Conservation (phyloP, 176 grass and related monocot species). For the Carex cristatella region DNA sequence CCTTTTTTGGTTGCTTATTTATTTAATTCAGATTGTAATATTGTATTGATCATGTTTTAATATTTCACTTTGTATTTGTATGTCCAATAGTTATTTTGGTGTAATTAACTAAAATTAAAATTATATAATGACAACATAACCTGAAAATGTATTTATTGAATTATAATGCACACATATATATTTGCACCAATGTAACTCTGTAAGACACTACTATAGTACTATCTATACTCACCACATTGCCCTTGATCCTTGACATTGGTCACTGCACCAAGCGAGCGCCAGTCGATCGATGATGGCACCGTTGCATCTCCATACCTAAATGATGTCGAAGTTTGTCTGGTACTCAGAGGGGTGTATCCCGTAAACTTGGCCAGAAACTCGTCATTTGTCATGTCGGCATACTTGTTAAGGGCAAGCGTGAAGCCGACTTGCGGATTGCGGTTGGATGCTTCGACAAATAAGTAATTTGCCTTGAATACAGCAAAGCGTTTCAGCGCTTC, state of each 20-base stretch:
- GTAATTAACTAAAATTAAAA: not conserved
- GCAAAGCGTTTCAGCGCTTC: not conserved
- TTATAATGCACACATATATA: not conserved
- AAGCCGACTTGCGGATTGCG: not conserved
- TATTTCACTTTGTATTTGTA: not conserved
- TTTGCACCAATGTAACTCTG: not conserved
- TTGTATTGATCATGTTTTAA: not conserved
- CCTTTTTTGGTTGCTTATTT: not conserved
- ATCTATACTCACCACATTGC: slow-evolving; percentile 15
- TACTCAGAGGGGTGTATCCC: not conserved
- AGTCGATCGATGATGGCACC: slow-evolving; percentile 12
- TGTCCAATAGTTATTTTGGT: not conserved
- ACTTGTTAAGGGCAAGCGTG: slow-evolving; percentile 14
- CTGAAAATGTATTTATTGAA: not conserved
- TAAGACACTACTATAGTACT: not conserved
- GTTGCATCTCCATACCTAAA: not conserved
- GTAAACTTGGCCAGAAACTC: slow-evolving; percentile 2
- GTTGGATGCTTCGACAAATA: not conserved
- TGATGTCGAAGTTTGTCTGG: not conserved
- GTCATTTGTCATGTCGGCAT: not conserved
- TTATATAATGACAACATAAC: not conserved
- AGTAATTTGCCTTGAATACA: not conserved
- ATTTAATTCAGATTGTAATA: not conserved
- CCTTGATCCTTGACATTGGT: slow-evolving; percentile 24
- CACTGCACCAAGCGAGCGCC: slow-evolving; percentile 18